These are phyloP conservation scores for Saccharum hybrid DNA, from an alignment of 202 grass and related monocot species.

Conservation along the genomic window DNA sequence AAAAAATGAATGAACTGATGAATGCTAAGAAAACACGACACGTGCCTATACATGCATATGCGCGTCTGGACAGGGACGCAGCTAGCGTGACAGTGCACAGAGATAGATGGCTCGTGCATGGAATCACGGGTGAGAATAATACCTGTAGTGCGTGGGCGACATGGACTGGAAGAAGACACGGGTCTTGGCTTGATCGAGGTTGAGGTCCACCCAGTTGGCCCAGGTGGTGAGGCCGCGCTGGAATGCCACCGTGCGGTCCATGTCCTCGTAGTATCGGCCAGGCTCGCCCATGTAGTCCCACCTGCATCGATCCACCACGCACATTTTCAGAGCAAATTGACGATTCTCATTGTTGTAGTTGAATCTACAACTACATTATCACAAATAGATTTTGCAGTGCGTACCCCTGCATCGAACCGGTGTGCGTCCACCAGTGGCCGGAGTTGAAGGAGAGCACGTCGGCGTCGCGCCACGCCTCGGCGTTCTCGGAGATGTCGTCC, in stretches of 20 bases:
- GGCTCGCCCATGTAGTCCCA: slow-evolving; percentile 91
- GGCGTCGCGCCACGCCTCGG: slow-evolving; percentile 68
- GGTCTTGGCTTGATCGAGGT: slow-evolving; percentile 69
- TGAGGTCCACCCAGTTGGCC: slow-evolving; percentile 84
- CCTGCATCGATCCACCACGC: slow-evolving; percentile 15
- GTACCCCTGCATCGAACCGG: slow-evolving; percentile 75
- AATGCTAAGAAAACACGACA: neutral
- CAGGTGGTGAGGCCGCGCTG: slow-evolving; percentile 79
- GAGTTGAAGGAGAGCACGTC: slow-evolving; percentile 95
- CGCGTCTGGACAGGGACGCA: neutral
- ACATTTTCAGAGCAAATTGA: neutral
- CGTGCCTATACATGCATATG: slow-evolving; percentile 2
- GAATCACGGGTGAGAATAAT: slow-evolving; percentile 25
- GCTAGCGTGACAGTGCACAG: neutral
- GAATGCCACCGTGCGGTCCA: slow-evolving; percentile 83
- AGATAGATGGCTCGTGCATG: neutral
- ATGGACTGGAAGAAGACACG: slow-evolving; percentile 95
- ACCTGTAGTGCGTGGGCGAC: slow-evolving; percentile 96
- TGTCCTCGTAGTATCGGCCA: slow-evolving; percentile 70
- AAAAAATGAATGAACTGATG: neutral
- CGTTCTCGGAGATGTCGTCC: slow-evolving; percentile 70
- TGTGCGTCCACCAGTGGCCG: slow-evolving; percentile 98
- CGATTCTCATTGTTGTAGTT: neutral
- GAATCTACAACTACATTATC: neutral
- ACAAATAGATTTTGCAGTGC: neutral